Evolutionary conservation across 352 stramenopile species (phyloP).

Genomic region (Pythium monospermum): DNA sequence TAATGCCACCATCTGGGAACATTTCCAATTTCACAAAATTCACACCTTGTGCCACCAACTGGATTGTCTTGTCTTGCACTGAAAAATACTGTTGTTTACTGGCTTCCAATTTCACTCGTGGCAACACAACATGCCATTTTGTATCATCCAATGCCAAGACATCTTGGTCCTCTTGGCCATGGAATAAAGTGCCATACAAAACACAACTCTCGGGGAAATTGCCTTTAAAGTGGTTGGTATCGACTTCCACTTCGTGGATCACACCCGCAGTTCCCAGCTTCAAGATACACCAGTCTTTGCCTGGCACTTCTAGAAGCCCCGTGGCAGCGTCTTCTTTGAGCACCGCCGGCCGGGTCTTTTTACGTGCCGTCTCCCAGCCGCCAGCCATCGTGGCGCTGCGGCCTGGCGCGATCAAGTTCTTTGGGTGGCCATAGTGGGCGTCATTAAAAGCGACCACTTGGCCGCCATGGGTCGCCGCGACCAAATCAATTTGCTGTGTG

Average conservation of each 20-base stretch:
- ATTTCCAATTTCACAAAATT: constrained; percentile 93
- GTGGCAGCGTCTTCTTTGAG: constrained; percentile 39
- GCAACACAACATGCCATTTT: constrained; percentile 84
- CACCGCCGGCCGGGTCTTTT: constrained; percentile 78
- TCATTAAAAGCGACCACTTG: constrained; percentile 89
- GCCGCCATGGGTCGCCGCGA: constrained; percentile 78
- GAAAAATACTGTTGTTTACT: constrained; percentile 88
- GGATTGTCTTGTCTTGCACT: constrained; percentile 45
- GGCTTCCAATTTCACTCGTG: constrained; percentile 78
- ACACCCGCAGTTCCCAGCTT: constrained; percentile 81
- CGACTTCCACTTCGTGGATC: constrained; percentile 74
- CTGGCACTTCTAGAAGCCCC: constrained; percentile 57
- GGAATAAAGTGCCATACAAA: constrained; percentile 65
- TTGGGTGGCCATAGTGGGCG: constrained; percentile 93
- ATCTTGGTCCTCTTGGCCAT: constrained; percentile 27
- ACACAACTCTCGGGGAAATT: constrained; percentile 93
- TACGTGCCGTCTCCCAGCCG: constrained; percentile 93
- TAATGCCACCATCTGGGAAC: constrained; percentile 93
- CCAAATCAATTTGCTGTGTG: constrained; percentile 78
- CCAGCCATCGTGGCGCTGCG: constrained; percentile 91
- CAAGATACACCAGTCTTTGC: constrained; percentile 91
- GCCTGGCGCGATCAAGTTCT: constrained; percentile 84
- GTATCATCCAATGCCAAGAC: constrained; percentile 37
- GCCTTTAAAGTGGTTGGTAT: constrained; percentile 95
- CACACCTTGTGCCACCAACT: constrained; percentile 51